Evolutionary conservation across 2,329 filamentous ascomycete genomes (phyloP), one percentile per base, ranked within the genome.

Genomic region (Sporothrix pallida): DNA sequence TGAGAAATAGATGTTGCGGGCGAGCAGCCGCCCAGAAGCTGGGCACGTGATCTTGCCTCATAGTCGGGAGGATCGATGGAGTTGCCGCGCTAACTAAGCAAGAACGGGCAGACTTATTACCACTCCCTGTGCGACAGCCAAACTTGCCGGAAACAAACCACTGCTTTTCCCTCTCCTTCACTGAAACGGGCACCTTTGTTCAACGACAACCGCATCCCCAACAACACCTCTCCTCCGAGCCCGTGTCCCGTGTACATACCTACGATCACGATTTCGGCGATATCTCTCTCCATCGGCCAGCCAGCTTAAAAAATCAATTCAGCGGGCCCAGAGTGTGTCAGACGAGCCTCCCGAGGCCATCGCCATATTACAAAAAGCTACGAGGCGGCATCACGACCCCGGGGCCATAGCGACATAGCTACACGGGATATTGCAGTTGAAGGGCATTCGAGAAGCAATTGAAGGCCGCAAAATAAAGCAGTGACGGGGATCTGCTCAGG

Each of bases 111-210:
- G 37, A 73, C 63, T 75, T 75, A 75, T 56, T 76, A 71, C 73
- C 37, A 62, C 70, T 68, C 42, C 17, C 65, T 72, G 74, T 23
- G 65, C 69, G 44, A 48, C 70, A 67, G 69, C 46, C 71, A 56
- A 67, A 76, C 74, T 73, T 75, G 67, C 71, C 73, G 54, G 62
- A 73, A 74, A 77, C 76, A 77, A 75, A 71, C 60, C 74, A 73
- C 72, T 63, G 26, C 46, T 69, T 63, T 54, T 15, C 23, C 72
- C 12, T n/a, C 60, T 52, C 44, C 15, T 4, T 13, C 70, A 23
- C 56, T 60, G 23, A 20, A 15, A 50, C 44, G 15, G 46, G n/a
- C 48, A 52, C 20, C 26, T 54, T 69, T 69, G 65, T 69, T 52
- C n/a, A 50, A 52, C 48, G 65, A 69, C 46, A 31, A 54, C 48